Percentiles rank a stretch among this genome's conserved stretches.
Evolutionary conservation across 1,139 yeast genomes (phyloP).

Genomic region (Saccharomyces hybrid): DNA sequence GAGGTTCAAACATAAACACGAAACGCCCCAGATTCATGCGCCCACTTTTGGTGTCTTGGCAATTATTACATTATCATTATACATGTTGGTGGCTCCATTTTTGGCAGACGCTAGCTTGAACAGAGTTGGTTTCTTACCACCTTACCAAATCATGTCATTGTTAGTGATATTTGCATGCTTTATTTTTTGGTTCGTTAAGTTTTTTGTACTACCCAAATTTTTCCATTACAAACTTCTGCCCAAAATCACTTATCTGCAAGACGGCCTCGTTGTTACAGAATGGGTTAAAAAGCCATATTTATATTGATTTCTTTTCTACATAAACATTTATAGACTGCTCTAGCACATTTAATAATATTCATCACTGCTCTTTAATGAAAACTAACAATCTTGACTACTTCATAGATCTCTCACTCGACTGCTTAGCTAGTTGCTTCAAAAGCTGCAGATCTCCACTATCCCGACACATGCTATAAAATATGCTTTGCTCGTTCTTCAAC

Average conservation of each 20-base stretch:
- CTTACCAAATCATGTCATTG: slow-evolving; percentile 42
- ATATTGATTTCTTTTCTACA: neutral
- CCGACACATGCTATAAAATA: slow-evolving; percentile 76
- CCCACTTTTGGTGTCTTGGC: slow-evolving; percentile 40
- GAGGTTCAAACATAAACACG: slow-evolving; percentile 41
- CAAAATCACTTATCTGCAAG: slow-evolving; percentile 38
- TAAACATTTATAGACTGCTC: neutral
- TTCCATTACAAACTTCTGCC: slow-evolving; percentile 39
- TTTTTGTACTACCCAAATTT: slow-evolving; percentile 39
- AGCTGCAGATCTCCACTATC: slow-evolving; percentile 82
- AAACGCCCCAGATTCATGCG: slow-evolving; percentile 45
- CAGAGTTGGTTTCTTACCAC: slow-evolving; percentile 44
- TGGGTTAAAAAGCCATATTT: slow-evolving; percentile 38
- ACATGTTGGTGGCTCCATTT: slow-evolving; percentile 44
- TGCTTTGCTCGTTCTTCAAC: slow-evolving; percentile 50
- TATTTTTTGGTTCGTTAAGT: slow-evolving; percentile 44
- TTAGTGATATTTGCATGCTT: slow-evolving; percentile 34
- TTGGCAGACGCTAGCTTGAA: slow-evolving; percentile 37
- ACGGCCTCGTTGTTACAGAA: slow-evolving; percentile 48
- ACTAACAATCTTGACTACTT: neutral
- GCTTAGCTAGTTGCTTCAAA: slow-evolving; percentile 60
- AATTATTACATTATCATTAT: slow-evolving; percentile 37
- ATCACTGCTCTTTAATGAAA: neutral
- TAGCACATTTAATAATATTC: neutral
- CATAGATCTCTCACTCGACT: slow-evolving; percentile 13